A percentile compares a stretch with the other conserved stretches of the same genome.
Evolutionary conservation across 2,329 filamentous ascomycete genomes (phyloP).

Genomic region (Diaporthe vaccinii): DNA sequence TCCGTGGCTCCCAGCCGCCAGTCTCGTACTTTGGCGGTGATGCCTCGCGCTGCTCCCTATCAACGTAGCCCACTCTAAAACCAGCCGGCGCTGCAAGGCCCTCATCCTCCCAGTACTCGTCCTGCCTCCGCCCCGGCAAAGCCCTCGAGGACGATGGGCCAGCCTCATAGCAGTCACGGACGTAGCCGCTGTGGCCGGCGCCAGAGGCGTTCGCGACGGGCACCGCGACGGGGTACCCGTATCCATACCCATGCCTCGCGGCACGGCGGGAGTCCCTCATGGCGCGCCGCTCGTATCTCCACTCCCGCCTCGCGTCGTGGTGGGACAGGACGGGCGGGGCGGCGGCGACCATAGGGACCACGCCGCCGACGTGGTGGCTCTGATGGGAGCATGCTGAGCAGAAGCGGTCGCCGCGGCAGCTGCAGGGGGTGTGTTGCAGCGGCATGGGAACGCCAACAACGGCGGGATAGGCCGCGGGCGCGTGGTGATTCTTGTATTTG

Average conservation of each 20-base stretch:
- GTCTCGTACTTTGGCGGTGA: constrained; percentile 37
- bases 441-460: background rate
- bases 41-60: constrained; percentile 1
- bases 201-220: background rate
- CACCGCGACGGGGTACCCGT: constrained; percentile 4
- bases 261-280: constrained; percentile 38
- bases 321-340: constrained; percentile 14
- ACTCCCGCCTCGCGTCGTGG: constrained; percentile 37
- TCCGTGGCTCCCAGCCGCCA: constrained; percentile 11
- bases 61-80: background rate
- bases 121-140: constrained; percentile 3
- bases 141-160: background rate
- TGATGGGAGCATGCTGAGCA: background rate
- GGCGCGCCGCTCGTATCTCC: constrained; percentile 38
- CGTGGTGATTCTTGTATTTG: constrained; percentile 11
- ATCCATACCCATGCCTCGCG: constrained; percentile 23
- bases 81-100: background rate
- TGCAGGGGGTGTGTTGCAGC: constrained; percentile 1
- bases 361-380: background rate
- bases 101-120: constrained; percentile 11
- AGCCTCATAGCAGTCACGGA: background rate
- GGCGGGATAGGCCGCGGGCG: background rate
- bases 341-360: background rate
- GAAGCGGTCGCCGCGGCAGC: constrained; percentile 8
- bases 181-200: background rate